A percentile compares a stretch with the other conserved stretches of the same genome.
phyloP scores from a whole-genome alignment of 805 yeast genomes.

The Barnettozyma wickerhamii region DNA sequence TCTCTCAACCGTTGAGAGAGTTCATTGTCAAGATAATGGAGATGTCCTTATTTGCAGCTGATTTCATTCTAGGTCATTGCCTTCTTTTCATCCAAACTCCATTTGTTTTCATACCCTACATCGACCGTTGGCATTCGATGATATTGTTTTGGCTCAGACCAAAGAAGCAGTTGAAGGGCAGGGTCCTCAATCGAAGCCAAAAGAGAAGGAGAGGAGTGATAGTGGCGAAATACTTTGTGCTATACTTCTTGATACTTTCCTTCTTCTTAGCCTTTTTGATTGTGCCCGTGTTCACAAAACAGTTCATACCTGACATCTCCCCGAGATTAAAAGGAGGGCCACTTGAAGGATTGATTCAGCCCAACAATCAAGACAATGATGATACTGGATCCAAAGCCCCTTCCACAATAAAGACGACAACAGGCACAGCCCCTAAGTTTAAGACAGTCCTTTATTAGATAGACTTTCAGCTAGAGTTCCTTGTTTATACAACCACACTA shows the following conservation, averaged over 20 bases:
- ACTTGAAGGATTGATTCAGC: slow-evolving; percentile 49
- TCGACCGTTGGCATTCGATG: slow-evolving; percentile 64
- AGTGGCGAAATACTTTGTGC: slow-evolving; percentile 40
- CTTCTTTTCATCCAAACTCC: slow-evolving; percentile 58
- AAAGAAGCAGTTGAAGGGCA: slow-evolving; percentile 30
- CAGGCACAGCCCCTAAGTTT: slow-evolving; percentile 30
- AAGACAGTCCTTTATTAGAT: slow-evolving; percentile 25
- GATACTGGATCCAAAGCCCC: slow-evolving; percentile 64
- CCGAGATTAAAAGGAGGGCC: slow-evolving; percentile 20
- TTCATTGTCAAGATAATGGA: slow-evolving; percentile 59
- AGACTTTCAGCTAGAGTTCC: no score
- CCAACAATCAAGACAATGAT: slow-evolving; percentile 54
- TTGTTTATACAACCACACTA: slow-evolving; percentile 1
- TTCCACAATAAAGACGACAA: slow-evolving; percentile 33
- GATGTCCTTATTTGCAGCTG: slow-evolving; percentile 63
- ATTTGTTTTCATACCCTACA: slow-evolving; percentile 54
- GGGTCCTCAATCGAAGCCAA: slow-evolving; percentile 36
- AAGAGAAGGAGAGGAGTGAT: slow-evolving; percentile 36
- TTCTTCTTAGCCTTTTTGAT: slow-evolving; percentile 38
- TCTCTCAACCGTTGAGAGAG: slow-evolving; percentile 65
- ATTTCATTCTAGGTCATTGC: slow-evolving; percentile 55
- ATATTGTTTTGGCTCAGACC: slow-evolving; percentile 67
- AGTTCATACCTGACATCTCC: slow-evolving; percentile 25
- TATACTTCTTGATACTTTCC: slow-evolving; percentile 40
- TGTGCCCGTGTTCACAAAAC: slow-evolving; percentile 42